Percentiles rank a stretch among this genome's conserved stretches.
Evolutionary conservation across 2,329 filamentous ascomycete genomes (phyloP).

Genomic region (Aspergillus awamori): DNA sequence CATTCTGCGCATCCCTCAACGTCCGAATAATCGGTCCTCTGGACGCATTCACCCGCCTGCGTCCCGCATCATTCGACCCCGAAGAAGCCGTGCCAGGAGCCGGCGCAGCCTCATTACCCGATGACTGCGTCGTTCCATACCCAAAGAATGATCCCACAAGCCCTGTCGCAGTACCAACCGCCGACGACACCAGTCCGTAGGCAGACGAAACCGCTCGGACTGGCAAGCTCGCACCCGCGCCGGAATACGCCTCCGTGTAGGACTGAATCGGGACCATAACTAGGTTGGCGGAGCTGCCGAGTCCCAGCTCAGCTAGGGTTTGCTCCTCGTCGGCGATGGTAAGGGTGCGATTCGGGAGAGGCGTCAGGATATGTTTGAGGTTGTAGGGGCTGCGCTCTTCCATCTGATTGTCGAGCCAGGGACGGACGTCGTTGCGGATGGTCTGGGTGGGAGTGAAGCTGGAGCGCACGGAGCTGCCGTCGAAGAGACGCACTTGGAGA

Average conservation of each 20-base stretch:
- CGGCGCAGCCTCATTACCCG: constrained; percentile 18
- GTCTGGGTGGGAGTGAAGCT: constrained; percentile 68
- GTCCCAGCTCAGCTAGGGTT: constrained; percentile 67
- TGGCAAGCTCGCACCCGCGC: constrained; percentile 41
- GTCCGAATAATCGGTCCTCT: constrained; percentile 52
- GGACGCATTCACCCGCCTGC: constrained; percentile 18
- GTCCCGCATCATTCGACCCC: constrained; percentile 11
- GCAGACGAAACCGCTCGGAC: constrained; percentile 46
- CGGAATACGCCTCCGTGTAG: constrained; percentile 62
- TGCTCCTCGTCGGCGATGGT: constrained; percentile 73
- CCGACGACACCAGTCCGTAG: constrained; percentile 48
- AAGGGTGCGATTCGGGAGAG: constrained; percentile 73
- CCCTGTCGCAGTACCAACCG: constrained; percentile 46
- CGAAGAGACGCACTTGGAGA: constrained; percentile 79
- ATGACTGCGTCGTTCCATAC: constrained; percentile 31
- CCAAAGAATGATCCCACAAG: constrained; percentile 50
- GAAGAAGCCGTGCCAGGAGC: constrained; percentile 9
- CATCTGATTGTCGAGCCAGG: constrained; percentile 72
- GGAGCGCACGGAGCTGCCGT: constrained; percentile 76
- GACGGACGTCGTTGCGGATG: constrained; percentile 67
- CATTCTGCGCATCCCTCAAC: constrained; percentile 57
- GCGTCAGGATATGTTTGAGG: constrained; percentile 82
- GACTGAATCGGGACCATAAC: constrained; percentile 73
- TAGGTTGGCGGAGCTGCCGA: constrained; percentile 79
- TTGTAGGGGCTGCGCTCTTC: constrained; percentile 68